Base-by-base conservation (phyloP, 768 basidiomycete genomes). In the Suillus occidentalis region DNA sequence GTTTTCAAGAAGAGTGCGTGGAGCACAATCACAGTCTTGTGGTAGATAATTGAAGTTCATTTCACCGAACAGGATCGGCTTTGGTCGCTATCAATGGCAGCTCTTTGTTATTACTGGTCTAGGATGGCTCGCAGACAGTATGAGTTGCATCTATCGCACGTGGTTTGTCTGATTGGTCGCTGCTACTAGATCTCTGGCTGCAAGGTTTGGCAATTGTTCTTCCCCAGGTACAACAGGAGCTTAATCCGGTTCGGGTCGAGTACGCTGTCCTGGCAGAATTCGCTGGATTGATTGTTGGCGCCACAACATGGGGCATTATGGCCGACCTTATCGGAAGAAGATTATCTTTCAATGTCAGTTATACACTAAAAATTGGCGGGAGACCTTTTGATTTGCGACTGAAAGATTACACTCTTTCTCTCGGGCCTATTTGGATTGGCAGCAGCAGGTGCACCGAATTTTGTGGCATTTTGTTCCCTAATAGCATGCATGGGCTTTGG, bases 111-210 rank as follows among this genome's bases (percentile, higher is more conserved):
- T 85, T 18, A 76, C 80, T 60, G 83, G 83, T 62, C 70, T 84
- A 6, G 83, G 83, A 63, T 84, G 84, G 83, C 67, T 81, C 53
- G 82, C 81, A 60, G 84, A 84, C 68, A 83, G 83, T 85, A 47
- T 16, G 45, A 22, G 43, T 63, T 55, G 34, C 49, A 79, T 78
- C 79, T 67, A 76, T 80, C 52, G 62, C 68, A 68, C 65, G 62
- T 72, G 70, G 25, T 22, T 68, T 34, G 67, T 16, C 37, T 53
- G 60, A 58, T 7, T n/a, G 18, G 6, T 31, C 5, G 3, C 14
- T 50, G 4, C 28, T 14, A 25, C 18, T 47, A 74, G 73, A 74
- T 22, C 13, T 74, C 63, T 84, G 82, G 82, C 73, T 84, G 7
- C 83, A 84, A 67, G 83, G 81, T 2, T 76, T 83, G 1, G 82